Evolutionary conservation across 1,139 yeast species (phyloP).

Genomic region (Scheffersomyces stambukii): DNA sequence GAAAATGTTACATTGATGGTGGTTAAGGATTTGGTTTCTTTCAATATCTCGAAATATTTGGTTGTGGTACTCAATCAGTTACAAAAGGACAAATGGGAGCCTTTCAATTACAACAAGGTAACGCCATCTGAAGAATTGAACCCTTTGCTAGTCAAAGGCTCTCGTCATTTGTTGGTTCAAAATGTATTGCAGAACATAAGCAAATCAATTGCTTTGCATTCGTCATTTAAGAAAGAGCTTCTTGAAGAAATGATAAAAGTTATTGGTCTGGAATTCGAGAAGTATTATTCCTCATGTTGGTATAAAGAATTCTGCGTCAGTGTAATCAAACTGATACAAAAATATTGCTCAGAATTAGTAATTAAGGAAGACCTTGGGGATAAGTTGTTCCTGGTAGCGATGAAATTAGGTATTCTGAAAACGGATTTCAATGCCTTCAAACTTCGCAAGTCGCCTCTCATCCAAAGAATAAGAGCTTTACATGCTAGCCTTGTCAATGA

Average conservation of each 20-base stretch:
- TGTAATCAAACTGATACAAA: conserved; percentile 23
- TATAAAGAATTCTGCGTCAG: conserved; percentile 29
- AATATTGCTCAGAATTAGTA: conserved; percentile 15
- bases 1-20: conserved; percentile 21
- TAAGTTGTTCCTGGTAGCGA: conserved; percentile 15
- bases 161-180: conserved; percentile 18
- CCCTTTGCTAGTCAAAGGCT: conserved; percentile 15
- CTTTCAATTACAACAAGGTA: conserved; percentile 15
- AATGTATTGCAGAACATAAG: conserved; percentile 19
- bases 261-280: conserved; percentile 26
- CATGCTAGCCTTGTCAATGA: conserved; percentile 26
- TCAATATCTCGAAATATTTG: conserved; percentile 23
- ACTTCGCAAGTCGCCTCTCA: conserved; percentile 22
- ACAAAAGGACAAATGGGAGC: conserved; percentile 13
- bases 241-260: conserved; percentile 15
- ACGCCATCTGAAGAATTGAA: no score
- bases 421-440: conserved; percentile 21
- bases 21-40: conserved; percentile 22
- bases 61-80: conserved; percentile 20
- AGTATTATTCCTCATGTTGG: conserved; percentile 18
- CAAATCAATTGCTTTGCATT: no score
- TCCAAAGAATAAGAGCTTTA: conserved; percentile 21
- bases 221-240: conserved; percentile 10
- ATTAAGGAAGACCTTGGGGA: conserved; percentile 14
- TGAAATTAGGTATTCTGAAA: conserved; percentile 28